Conservation (phyloP, 2,329 filamentous ascomycete species). For the Ascochyta fabae region DNA sequence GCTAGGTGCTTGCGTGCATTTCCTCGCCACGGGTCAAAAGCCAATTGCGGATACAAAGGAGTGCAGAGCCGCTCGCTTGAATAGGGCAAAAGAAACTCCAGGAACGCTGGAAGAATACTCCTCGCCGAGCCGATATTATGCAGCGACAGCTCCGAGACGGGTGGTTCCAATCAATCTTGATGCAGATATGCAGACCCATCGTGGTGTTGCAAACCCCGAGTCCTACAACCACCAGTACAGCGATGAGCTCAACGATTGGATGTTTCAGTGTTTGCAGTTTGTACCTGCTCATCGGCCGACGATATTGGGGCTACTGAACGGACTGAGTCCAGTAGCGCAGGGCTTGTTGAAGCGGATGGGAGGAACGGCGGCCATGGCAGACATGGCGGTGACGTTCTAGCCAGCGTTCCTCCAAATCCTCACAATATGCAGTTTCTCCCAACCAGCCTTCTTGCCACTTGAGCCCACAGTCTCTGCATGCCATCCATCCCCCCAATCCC, state of each 20-base stretch:
- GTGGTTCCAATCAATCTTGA: constrained; percentile 34
- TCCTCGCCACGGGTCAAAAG: constrained; percentile 28
- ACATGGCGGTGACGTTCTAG: constrained; percentile 28
- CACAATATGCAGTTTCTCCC: constrained; percentile 92
- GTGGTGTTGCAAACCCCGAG: neutral
- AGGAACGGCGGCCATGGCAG: constrained; percentile 22
- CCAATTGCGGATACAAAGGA: constrained; percentile 20
- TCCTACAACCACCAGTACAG: constrained; percentile 29
- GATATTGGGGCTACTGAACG: constrained; percentile 12
- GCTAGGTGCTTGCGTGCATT: constrained; percentile 41
- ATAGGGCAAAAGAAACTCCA: neutral
- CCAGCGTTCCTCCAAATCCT: constrained; percentile 71
- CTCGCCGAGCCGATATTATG: constrained; percentile 19
- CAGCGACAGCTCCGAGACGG: constrained; percentile 25
- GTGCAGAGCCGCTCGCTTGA: neutral
- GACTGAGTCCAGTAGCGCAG: constrained; percentile 22
- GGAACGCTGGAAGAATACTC: constrained; percentile 7
- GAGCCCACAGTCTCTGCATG: constrained; percentile 76
- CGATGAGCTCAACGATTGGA: constrained; percentile 35
- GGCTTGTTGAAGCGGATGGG: constrained; percentile 25
- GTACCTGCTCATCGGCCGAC: constrained; percentile 20
- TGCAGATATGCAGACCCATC: constrained; percentile 15
- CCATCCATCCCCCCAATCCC: constrained; percentile 69
- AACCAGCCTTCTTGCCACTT: constrained; percentile 87
- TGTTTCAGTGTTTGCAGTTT: constrained; percentile 23